Percentiles rank a stretch among this genome's conserved stretches.
These are phyloP conservation scores for Salix purpurea DNA, from an alignment of 345 rosid species.

Conservation along the genomic window DNA sequence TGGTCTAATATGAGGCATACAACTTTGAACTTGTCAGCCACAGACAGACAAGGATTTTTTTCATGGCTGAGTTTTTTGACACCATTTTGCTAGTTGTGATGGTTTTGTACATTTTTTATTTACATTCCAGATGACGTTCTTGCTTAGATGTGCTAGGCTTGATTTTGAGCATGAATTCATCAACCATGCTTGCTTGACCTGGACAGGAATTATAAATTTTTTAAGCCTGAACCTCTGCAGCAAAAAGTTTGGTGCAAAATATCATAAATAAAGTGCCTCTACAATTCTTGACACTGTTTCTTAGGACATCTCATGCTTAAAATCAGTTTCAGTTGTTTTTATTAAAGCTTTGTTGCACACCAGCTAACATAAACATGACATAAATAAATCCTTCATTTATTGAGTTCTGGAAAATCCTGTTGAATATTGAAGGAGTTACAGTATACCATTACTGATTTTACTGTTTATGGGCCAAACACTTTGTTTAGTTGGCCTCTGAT, in stretches of 20 bases:
- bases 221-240: neutral
- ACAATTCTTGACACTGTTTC: neutral
- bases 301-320: neutral
- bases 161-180: neutral
- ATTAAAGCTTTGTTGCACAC: neutral
- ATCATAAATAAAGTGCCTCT: neutral
- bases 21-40: neutral
- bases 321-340: neutral
- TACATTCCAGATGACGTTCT: neutral
- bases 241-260: neutral
- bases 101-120: neutral
- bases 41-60: neutral
- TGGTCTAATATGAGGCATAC: neutral
- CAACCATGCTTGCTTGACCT: neutral
- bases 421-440: neutral
- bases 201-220: neutral
- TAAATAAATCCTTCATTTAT: neutral
- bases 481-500: neutral
- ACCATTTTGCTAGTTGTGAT: neutral
- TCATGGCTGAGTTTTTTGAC: neutral
- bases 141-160: neutral
- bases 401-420: neutral
- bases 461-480: neutral
- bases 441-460: neutral
- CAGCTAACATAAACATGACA: neutral